Conservation (phyloP, 2,329 filamentous ascomycete genomes). For the Trichoderma gracile region DNA sequence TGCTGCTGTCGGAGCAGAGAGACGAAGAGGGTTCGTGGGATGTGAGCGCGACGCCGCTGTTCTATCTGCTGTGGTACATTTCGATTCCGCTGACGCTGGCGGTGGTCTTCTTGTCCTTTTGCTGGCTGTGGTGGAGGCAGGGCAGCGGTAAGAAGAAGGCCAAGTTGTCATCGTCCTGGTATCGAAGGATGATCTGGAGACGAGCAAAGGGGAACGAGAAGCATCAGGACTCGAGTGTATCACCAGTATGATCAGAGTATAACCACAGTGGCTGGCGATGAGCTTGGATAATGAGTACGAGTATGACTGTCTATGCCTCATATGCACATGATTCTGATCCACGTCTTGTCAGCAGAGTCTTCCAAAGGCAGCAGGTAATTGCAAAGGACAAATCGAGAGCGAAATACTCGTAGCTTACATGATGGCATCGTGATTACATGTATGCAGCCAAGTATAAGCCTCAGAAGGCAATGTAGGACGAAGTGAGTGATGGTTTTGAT, state of each 20-base stretch:
- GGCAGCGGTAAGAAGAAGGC: constrained; percentile 25
- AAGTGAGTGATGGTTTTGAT: too few species aligned
- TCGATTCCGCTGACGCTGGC: constrained; percentile 35
- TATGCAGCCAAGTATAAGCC: background rate
- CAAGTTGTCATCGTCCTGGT: background rate
- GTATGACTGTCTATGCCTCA: too few species aligned
- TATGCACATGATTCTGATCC: background rate
- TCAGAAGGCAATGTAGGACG: too few species aligned
- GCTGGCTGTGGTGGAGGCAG: constrained; percentile 37
- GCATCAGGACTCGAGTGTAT: background rate
- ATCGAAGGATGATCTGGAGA: background rate
- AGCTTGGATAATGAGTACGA: too few species aligned
- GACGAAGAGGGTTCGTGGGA: constrained; percentile 31
- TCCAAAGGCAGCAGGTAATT: background rate
- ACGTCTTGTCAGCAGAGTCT: background rate
- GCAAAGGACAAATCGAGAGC: background rate
- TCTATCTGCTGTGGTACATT: constrained; percentile 38
- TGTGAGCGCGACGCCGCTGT: constrained; percentile 33
- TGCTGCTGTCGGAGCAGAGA: constrained; percentile 31
- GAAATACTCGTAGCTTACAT: constrained; percentile 5
- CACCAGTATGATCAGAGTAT: background rate
- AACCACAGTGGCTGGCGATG: background rate
- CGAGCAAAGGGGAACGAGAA: background rate
- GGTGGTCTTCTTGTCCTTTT: constrained; percentile 31
- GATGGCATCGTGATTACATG: too few species aligned